These are phyloP conservation scores for Epichloe bromicola DNA, from an alignment of 2,329 filamentous ascomycete species.

Conservation along the genomic window DNA sequence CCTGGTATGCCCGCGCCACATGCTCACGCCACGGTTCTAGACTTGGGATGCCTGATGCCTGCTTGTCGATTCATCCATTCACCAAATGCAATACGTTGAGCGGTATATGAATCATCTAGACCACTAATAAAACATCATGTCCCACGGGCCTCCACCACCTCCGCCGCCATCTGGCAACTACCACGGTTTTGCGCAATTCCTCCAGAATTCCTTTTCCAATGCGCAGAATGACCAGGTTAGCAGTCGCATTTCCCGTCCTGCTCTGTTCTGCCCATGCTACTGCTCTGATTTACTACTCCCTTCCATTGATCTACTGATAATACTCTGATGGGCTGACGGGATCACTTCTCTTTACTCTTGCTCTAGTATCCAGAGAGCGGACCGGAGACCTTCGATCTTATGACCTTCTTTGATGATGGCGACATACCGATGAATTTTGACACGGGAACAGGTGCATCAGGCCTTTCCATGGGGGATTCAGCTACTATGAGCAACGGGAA, in stretches of 20 bases:
- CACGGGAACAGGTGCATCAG: conserved; percentile 14
- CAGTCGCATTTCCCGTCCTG: not conserved
- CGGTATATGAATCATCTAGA: not conserved
- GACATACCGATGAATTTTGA: conserved; percentile 33
- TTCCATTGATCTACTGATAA: not conserved
- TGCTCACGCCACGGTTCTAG: conserved; percentile 1
- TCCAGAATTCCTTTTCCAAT: conserved; percentile 1
- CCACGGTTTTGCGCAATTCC: conserved; percentile 3
- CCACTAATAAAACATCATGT: conserved; percentile 5
- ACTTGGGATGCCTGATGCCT: not conserved
- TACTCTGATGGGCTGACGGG: conserved; percentile 1
- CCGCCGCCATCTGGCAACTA: conserved; percentile 4
- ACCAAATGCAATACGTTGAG: conserved; percentile 2
- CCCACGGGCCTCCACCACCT: conserved; percentile 5
- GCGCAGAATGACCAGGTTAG: conserved; percentile 5
- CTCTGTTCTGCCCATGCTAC: not conserved
- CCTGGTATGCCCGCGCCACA: conserved; percentile 5
- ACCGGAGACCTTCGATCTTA: conserved; percentile 25
- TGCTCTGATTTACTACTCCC: not conserved
- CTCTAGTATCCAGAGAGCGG: conserved; percentile 9
- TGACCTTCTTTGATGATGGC: conserved; percentile 30
- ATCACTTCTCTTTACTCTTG: not conserved
- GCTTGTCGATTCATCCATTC: not conserved
- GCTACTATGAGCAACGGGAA: conserved; percentile 12
- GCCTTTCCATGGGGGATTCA: conserved; percentile 9